phyloP scores from a whole-genome alignment of 2,329 filamentous ascomycete genomes.

The Beauveria caledonica region DNA sequence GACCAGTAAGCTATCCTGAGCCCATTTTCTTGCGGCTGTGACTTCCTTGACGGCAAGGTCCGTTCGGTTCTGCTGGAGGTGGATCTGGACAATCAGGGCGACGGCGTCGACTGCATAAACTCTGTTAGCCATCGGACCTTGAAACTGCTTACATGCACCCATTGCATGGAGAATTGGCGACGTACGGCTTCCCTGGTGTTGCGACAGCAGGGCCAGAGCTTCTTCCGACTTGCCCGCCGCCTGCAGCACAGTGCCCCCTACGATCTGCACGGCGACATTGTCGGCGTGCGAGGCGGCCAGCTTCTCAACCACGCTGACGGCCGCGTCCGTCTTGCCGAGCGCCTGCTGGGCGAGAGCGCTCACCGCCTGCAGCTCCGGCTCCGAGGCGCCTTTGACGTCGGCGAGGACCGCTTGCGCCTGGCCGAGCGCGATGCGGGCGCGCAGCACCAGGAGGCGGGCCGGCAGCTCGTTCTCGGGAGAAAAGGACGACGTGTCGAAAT shows the following conservation, averaged over 20 bases:
- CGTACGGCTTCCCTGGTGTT: constrained; percentile 81
- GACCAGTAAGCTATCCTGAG: constrained; percentile 86
- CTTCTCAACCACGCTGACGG: constrained; percentile 55
- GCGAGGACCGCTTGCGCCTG: constrained; percentile 65
- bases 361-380: constrained; percentile 69
- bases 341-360: constrained; percentile 63
- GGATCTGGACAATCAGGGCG: constrained; percentile 82
- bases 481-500: constrained; percentile 75
- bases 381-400: constrained; percentile 56
- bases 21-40: constrained; percentile 78
- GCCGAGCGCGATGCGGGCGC: constrained; percentile 75
- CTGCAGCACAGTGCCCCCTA: constrained; percentile 75
- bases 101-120: constrained; percentile 59
- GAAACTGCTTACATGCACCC: constrained; percentile 5
- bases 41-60: constrained; percentile 91
- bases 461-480: constrained; percentile 70
- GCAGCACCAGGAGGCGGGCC: constrained; percentile 69
- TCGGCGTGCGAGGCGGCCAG: constrained; percentile 60
- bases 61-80: constrained; percentile 82
- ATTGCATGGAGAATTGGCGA: constrained; percentile 16
- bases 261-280: constrained; percentile 72
- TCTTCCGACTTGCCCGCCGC: constrained; percentile 75
- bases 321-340: constrained; percentile 52
- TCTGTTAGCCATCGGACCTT: constrained; percentile 16
- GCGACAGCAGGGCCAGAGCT: constrained; percentile 67